Conservation (phyloP, 139 green algal genomes). For the Coelastrella sp. region DNA sequence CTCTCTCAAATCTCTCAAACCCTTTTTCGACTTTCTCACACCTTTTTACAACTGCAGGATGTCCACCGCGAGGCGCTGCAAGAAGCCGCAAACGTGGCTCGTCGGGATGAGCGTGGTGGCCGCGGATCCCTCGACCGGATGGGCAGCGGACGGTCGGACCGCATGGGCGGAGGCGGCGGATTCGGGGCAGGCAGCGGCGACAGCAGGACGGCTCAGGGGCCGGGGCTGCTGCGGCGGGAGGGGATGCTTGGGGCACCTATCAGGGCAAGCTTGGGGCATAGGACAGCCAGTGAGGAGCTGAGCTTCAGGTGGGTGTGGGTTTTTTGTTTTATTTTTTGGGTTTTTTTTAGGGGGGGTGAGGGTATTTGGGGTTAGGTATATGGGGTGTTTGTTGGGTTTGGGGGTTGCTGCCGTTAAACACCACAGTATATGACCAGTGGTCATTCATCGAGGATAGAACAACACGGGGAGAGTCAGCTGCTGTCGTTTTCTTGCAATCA, state of each 20-base stretch:
- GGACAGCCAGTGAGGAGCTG: constrained; percentile 26
- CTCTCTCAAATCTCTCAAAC: too few species aligned
- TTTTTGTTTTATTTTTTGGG: background rate
- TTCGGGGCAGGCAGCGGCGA: background rate
- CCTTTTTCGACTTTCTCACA: too few species aligned
- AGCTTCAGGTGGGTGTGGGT: constrained; percentile 20
- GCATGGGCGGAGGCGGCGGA: background rate
- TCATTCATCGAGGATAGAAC: too few species aligned
- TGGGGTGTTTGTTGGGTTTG: too few species aligned
- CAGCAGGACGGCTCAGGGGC: background rate
- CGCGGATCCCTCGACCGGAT: background rate
- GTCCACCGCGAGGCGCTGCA: constrained; percentile 59
- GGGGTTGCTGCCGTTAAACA: too few species aligned
- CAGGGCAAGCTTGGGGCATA: constrained; percentile 10
- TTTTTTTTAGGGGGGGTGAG: too few species aligned
- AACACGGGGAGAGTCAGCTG: too few species aligned
- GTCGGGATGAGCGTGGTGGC: constrained; percentile 3
- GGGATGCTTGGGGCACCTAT: constrained; percentile 28
- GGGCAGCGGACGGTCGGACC: background rate
- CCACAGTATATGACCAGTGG: too few species aligned
- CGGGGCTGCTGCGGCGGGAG: constrained; percentile 36
- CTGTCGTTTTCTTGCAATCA: too few species aligned
- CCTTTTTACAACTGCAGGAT: constrained; percentile 39
- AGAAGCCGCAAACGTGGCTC: constrained; percentile 40
- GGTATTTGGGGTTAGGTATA: too few species aligned